A percentile compares a stretch with the other conserved stretches of the same genome.
phyloP scores from a whole-genome alignment of 345 rosid species.

The Erodium maritimum region DNA sequence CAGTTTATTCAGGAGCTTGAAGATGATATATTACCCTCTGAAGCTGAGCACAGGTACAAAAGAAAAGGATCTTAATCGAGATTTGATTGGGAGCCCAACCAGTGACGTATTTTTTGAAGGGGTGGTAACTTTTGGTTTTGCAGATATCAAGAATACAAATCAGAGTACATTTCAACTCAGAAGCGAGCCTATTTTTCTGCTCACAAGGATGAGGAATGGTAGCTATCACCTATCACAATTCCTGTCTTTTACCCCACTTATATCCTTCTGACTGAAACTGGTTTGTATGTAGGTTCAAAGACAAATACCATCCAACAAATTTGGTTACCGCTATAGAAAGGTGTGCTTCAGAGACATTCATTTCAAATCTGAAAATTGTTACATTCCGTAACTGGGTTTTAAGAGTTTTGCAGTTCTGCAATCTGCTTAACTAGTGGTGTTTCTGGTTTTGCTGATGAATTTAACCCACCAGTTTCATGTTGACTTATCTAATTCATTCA shows the following conservation, averaged over 20 bases:
- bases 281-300: constrained; percentile 67
- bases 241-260: too few relatives aligned
- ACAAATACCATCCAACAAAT: constrained; percentile 94
- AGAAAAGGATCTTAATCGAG: too few relatives aligned
- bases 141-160: constrained; percentile 92
- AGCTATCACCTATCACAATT: constrained; percentile 11
- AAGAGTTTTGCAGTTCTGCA: background rate
- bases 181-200: constrained; percentile 69
- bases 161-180: constrained; percentile 88
- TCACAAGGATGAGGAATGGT: constrained; percentile 69
- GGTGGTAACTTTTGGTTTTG: constrained; percentile 22
- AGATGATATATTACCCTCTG: constrained; percentile 91
- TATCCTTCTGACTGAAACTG: too few relatives aligned
- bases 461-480: too few relatives aligned
- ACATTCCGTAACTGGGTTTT: background rate
- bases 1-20: constrained; percentile 98
- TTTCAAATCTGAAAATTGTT: too few relatives aligned
- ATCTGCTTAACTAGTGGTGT: background rate
- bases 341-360: constrained; percentile 19
- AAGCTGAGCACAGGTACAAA: constrained; percentile 96
- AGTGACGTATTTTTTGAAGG: background rate
- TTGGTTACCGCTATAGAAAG: constrained; percentile 70
- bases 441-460: too few relatives aligned
- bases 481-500: background rate
- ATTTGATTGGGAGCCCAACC: background rate